Evolutionary conservation across 495 filamentous ascomycete species (phyloP), one percentile per base, ranked within the genome.

Genomic region (Penicillium cataractarum): DNA sequence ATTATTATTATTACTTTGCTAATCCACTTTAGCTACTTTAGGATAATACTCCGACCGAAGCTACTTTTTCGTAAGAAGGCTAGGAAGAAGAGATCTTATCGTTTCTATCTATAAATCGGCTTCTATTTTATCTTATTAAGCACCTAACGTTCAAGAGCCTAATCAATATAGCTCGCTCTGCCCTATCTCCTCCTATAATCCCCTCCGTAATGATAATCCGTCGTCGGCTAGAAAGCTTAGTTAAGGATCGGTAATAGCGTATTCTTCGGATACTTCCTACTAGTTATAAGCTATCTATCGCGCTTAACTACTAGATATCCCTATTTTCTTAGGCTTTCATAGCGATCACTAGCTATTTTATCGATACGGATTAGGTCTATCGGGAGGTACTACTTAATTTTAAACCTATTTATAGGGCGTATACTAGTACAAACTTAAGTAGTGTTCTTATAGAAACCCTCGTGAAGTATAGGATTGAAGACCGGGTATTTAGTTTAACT

Each of bases 281-380:
- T n/a, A 13, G 15, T 13, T 50, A 19, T 31, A 22, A 50, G 39
- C 35, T 67, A n/a, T 66, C 33, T 10, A 60, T 66, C 32, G 21
- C 37, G 51, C 46, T 66, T 13, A 31, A 66, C 37, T 60, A 27
- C 52, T 66, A n/a, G 56, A 66, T 21, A 49, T 66, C 59, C 24
- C 50, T 22, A 55, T 62, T 62, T 33, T 61, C 26, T 13, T n/a
- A 58, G 19, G 60, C 54, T 63, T 63, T 51, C n/a, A 63, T 53
- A 31, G 54, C 44, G 6, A 62, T 62, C 19, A 62, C 29, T 15
- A 19, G 42, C 52, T 58, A 58, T 48, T 58, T 58, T 33, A 58
- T 58, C 33, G n/a, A 58, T 35, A 9, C n/a, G 35, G 31, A 58
- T 35, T 62, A 8, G 61, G 48, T 57, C n/a, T 66, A 63, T 24